Evolutionary conservation across 371 early-diverging fungal species (phyloP).

Genomic region (Mucor velutinosus): DNA sequence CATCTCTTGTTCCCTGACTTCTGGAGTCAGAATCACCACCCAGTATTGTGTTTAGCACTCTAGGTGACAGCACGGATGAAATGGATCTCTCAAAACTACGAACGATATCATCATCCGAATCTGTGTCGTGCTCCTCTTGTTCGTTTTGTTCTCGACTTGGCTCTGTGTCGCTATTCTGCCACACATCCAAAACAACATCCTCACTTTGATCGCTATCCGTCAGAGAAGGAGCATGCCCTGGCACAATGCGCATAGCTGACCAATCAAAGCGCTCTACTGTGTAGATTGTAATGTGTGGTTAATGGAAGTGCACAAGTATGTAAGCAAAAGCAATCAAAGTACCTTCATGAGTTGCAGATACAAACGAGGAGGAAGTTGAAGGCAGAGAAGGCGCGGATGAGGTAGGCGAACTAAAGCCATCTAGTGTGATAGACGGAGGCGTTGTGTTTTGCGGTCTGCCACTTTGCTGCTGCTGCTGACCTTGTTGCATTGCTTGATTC

Average conservation of each 20-base stretch:
- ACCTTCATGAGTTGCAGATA: not conserved
- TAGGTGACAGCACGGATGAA: not conserved
- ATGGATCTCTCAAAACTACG: not conserved
- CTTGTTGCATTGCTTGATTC: not conserved
- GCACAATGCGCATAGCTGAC: not conserved
- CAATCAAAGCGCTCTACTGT: not conserved
- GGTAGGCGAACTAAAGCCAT: not conserved
- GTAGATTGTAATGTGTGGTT: not conserved
- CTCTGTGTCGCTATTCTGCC: not conserved
- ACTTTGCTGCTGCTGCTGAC: not conserved
- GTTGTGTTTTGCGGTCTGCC: not conserved
- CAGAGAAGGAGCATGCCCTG: not conserved
- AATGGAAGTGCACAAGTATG: too few relatives aligned
- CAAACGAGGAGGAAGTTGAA: not conserved
- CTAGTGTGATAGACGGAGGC: not conserved
- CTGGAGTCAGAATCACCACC: too few relatives aligned
- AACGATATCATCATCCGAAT: not conserved
- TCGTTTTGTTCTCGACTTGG: not conserved
- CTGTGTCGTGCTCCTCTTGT: not conserved
- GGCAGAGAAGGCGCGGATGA: not conserved
- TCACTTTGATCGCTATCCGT: not conserved
- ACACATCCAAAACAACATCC: not conserved
- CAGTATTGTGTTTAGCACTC: not conserved
- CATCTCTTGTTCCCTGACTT: not conserved
- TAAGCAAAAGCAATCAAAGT: not conserved